phyloP scores from a whole-genome alignment of 106 monocot genomes.

The Agapanthus africanus region DNA sequence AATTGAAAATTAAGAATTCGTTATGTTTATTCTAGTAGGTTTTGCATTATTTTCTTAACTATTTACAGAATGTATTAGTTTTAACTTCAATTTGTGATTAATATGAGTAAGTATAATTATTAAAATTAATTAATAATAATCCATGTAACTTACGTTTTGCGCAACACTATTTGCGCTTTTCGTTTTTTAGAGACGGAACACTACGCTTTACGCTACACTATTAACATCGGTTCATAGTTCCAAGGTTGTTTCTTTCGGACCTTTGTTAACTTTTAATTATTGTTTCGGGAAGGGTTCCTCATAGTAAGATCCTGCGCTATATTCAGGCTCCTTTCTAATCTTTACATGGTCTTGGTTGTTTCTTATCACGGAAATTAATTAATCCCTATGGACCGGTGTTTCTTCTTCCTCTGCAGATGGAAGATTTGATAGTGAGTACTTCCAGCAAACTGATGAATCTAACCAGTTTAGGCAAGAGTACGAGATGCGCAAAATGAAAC shows the following conservation, averaged over 20 bases:
- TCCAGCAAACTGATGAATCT: conserved; percentile 85
- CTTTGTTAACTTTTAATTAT: neutral
- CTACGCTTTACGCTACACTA: too few species aligned
- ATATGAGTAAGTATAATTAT: too few species aligned
- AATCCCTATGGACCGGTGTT: neutral
- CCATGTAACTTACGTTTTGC: too few species aligned
- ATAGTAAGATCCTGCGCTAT: neutral
- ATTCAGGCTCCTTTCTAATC: neutral
- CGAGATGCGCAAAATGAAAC: conserved; percentile 96
- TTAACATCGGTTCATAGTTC: too few species aligned
- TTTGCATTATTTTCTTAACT: too few species aligned
- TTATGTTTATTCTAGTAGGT: too few species aligned
- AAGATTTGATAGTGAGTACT: conserved; percentile 71
- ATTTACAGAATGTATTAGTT: too few species aligned
- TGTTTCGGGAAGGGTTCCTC: neutral
- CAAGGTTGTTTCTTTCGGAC: neutral
- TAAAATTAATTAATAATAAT: too few species aligned
- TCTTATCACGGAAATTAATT: conserved; percentile 1
- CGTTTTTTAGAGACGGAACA: too few species aligned
- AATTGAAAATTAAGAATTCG: too few species aligned
- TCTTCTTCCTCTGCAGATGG: conserved; percentile 68
- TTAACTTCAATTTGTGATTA: too few species aligned
- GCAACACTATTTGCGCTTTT: too few species aligned
- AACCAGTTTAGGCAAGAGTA: conserved; percentile 79
- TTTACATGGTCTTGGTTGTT: neutral